A percentile compares a stretch with the other conserved stretches of the same genome.
Conservation (phyloP, 441 rosid genomes). For the Adansonia madagascariensis region DNA sequence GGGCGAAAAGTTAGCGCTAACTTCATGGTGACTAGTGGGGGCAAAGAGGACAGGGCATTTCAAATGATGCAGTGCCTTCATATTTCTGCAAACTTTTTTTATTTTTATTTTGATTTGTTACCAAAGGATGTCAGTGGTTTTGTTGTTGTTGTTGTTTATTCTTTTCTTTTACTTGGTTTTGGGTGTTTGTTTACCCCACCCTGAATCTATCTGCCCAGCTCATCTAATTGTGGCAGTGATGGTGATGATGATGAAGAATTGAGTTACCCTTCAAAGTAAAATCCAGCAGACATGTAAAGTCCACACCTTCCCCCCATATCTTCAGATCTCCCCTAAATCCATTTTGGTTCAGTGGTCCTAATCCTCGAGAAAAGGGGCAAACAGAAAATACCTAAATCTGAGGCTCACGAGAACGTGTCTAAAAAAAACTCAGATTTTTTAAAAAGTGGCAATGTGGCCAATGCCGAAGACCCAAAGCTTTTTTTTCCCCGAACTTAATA, state of each 20-base stretch:
- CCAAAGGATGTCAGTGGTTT: too few species aligned
- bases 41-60: too few species aligned
- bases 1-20: too few species aligned
- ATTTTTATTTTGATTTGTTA: too few species aligned
- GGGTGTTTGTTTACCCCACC: too few species aligned
- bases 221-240: slow-evolving; percentile 33
- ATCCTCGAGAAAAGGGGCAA: slow-evolving; percentile 28
- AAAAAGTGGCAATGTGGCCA: slow-evolving; percentile 19
- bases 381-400: slow-evolving; percentile 22
- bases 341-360: slow-evolving; percentile 45
- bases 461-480: not conserved
- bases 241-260: slow-evolving; percentile 30
- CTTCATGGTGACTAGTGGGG: too few species aligned
- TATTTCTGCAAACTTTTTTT: too few species aligned
- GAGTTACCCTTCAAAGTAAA: slow-evolving; percentile 5
- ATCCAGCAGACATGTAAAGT: slow-evolving; percentile 8
- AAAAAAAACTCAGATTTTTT: slow-evolving; percentile 10
- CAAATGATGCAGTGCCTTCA: too few species aligned
- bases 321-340: slow-evolving; percentile 21
- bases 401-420: slow-evolving; percentile 31
- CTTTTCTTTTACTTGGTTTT: too few species aligned
- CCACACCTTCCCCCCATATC: slow-evolving; percentile 2
- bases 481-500: not conserved
- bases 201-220: too few species aligned
- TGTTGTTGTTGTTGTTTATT: too few species aligned